These are phyloP conservation scores for Inga leiocalycina DNA, from an alignment of 306 rosid species.

Conservation along the genomic window DNA sequence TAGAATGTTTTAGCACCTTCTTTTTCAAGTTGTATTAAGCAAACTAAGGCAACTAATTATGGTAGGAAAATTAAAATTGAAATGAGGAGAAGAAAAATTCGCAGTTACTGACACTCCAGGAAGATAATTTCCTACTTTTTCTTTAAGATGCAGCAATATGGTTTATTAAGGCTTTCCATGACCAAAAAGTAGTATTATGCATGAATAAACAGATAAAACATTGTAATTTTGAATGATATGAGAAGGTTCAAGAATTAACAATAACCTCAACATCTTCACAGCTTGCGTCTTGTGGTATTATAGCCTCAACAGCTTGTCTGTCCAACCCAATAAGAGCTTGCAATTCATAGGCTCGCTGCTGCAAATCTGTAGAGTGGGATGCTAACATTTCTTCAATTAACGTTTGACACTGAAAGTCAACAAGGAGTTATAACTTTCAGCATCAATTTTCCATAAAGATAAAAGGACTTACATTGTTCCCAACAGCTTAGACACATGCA, in stretches of 20 bases:
- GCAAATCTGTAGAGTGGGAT: constrained; percentile 88
- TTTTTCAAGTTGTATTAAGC: neutral
- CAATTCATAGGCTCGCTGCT: constrained; percentile 93
- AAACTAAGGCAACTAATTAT: neutral
- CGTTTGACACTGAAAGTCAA: constrained; percentile 68
- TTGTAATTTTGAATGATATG: neutral
- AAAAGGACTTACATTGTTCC: neutral
- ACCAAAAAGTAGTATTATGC: neutral
- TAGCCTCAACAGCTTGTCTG: constrained; percentile 53
- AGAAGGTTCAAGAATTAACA: constrained; percentile 27
- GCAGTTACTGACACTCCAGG: neutral
- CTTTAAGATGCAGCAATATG: constrained; percentile 12
- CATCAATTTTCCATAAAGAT: constrained; percentile 5
- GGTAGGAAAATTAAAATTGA: constrained; percentile 7
- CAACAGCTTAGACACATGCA: constrained; percentile 1
- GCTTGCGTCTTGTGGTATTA: constrained; percentile 78
- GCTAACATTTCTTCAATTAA: constrained; percentile 83
- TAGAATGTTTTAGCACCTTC: neutral
- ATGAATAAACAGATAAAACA: neutral
- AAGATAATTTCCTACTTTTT: neutral
- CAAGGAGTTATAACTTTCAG: constrained; percentile 34
- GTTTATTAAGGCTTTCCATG: neutral
- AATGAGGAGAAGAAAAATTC: neutral
- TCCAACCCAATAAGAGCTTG: constrained; percentile 68
- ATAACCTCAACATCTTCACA: constrained; percentile 84